Evolutionary conservation across 139 green algal species (phyloP), one percentile per base, ranked within the genome.

Genomic region (Micromonas commoda): DNA sequence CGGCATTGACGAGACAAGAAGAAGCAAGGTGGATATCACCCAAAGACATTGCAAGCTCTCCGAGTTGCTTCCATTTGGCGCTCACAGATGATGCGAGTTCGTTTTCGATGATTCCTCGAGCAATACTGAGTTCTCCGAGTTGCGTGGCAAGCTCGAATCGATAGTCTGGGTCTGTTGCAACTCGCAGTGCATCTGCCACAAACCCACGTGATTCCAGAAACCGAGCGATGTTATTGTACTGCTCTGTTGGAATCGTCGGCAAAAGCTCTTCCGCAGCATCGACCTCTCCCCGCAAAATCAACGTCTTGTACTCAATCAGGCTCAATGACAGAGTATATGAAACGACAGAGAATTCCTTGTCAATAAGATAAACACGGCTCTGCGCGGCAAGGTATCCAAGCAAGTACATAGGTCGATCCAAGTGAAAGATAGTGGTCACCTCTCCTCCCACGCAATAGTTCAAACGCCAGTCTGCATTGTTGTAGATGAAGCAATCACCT

Each of bases 401-500:
- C 38, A 99, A 85, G 87, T 97, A 98, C 89, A 97, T 93, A 35
- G 95, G 94, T 4, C 91, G 82, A 87, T 99, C 95, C 69, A 99
- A 82, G 84, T 99, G 95, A 81, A 88, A 93, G 79, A 99, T 89
- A 2, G 94, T 97, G 67, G 94, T 97, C n/a, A 94, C 82, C 86
- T 99, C 95, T 2, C 95, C 93, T 60, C 95, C 95, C 29, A 99
- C 92, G 69, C 87, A 94, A 81, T 99, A 99, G 86, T 97, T 97
- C 64, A 99, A 88, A n/a, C 95, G 89, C 94, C 91, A 97, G 0
- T 90, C 86, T 0, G 88, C 84, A 85, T 97, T 98, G 87, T 92
- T 97, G 90, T 97, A 99, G 33, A 98, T 92, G 80, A 98, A 97
- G 89, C 95, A 99, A 85, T 98, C 95, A 35, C 94, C 94, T 3